A percentile compares a stretch with the other conserved stretches of the same genome.
phyloP scores from a whole-genome alignment of 75 land plant species.

The Picea sitchensis region DNA sequence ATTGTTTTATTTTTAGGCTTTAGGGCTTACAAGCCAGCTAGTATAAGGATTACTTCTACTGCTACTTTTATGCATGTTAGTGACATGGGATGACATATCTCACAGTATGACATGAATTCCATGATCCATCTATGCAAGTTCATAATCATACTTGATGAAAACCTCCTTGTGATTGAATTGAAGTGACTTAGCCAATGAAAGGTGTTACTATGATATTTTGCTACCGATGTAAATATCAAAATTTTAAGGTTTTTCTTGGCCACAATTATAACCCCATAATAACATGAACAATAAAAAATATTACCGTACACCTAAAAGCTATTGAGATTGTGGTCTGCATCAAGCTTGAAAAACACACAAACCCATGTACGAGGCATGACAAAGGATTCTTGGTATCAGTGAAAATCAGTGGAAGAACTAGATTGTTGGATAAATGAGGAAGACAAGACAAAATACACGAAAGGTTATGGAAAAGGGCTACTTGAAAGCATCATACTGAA shows the following conservation, averaged over 20 bases:
- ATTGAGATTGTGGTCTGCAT: background rate
- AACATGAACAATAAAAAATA: background rate
- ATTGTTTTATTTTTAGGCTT: too few species aligned
- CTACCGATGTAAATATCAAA: background rate
- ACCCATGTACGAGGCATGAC: too few species aligned
- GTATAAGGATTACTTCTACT: too few species aligned
- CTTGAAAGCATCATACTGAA: background rate
- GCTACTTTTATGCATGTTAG: too few species aligned
- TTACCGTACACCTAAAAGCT: background rate
- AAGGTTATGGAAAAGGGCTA: background rate
- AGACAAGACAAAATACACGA: too few species aligned
- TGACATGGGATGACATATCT: too few species aligned
- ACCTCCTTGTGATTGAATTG: background rate
- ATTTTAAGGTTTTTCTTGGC: background rate
- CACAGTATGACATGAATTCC: too few species aligned
- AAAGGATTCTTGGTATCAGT: background rate
- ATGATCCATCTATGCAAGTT: background rate
- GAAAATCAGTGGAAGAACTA: background rate
- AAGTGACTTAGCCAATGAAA: background rate
- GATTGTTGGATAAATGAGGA: background rate
- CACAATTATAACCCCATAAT: background rate
- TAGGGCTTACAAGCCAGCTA: too few species aligned
- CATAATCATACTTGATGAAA: background rate
- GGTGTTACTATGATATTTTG: background rate
- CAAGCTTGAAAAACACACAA: too few species aligned